phyloP scores from a whole-genome alignment of 2,329 filamentous ascomycete species.

The Sclerotinia glacialis region DNA sequence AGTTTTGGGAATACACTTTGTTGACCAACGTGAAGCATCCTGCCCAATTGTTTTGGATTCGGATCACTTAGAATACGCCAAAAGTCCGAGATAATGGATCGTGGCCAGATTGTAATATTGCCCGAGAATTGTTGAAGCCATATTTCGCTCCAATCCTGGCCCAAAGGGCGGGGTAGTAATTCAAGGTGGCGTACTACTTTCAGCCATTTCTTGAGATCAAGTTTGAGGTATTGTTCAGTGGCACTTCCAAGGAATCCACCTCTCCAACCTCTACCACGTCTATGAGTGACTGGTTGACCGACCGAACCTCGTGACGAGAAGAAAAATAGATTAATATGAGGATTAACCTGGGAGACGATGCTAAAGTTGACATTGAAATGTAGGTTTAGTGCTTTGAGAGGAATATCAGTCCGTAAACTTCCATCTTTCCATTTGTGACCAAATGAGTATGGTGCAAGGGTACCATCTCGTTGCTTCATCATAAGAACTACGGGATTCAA shows the following conservation, averaged over 20 bases:
- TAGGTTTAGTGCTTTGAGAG: slow-evolving; percentile 86
- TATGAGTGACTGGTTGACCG: slow-evolving; percentile 89
- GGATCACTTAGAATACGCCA: slow-evolving; percentile 84
- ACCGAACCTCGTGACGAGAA: slow-evolving; percentile 92
- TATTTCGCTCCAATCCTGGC: slow-evolving; percentile 94
- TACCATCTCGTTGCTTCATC: slow-evolving; percentile 77
- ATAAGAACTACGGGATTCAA: slow-evolving; percentile 93
- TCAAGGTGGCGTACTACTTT: slow-evolving; percentile 92
- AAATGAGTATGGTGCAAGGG: slow-evolving; percentile 85
- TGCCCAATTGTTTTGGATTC: slow-evolving; percentile 66
- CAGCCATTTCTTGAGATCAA: slow-evolving; percentile 96
- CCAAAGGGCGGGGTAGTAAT: slow-evolving; percentile 81
- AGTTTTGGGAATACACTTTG: slow-evolving; percentile 88
- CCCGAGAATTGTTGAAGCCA: slow-evolving; percentile 95
- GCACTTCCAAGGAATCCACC: slow-evolving; percentile 92
- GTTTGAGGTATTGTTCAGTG: slow-evolving; percentile 89
- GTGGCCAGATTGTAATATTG: slow-evolving; percentile 95
- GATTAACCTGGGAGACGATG: slow-evolving; percentile 85
- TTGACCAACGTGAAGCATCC: slow-evolving; percentile 88
- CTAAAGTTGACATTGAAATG: slow-evolving; percentile 99
- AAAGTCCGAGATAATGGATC: slow-evolving; percentile 75
- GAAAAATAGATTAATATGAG: slow-evolving; percentile 98
- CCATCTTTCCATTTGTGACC: slow-evolving; percentile 99
- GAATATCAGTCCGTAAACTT: slow-evolving; percentile 89
- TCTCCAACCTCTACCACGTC: slow-evolving; percentile 89